phyloP scores from a whole-genome alignment of 2,329 filamentous ascomycete species.

The Mariannaea elegans region DNA sequence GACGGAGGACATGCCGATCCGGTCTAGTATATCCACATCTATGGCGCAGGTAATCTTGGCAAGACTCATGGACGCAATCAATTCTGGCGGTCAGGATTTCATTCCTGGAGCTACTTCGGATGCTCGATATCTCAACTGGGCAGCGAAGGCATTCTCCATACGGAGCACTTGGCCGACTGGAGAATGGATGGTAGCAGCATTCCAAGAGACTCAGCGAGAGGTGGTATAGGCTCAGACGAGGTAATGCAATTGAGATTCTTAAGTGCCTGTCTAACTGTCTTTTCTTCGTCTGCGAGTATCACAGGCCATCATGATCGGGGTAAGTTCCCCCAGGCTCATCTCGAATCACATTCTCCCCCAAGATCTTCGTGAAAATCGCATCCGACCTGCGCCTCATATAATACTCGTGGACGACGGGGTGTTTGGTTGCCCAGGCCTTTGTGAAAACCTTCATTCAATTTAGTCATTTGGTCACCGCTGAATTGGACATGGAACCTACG shows the following conservation, averaged over 20 bases:
- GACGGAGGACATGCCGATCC: background rate
- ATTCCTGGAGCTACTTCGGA: constrained; percentile 8
- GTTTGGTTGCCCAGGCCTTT: constrained; percentile 18
- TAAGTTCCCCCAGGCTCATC: constrained; percentile 22
- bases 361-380: constrained; percentile 18
- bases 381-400: constrained; percentile 20
- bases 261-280: too few species aligned
- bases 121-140: constrained; percentile 15
- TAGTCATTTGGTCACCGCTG: background rate
- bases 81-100: constrained; percentile 5
- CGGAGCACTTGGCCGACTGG: constrained; percentile 18
- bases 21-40: constrained; percentile 5
- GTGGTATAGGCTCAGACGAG: background rate
- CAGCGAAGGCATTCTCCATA: constrained; percentile 13
- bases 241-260: too few species aligned
- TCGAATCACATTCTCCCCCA: constrained; percentile 20
- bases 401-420: constrained; percentile 20
- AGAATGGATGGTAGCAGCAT: constrained; percentile 22
- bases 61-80: constrained; percentile 18
- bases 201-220: constrained; percentile 20
- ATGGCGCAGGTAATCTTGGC: constrained; percentile 10
- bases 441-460: constrained; percentile 15
- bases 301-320: constrained; percentile 19
- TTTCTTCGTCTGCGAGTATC: too few species aligned
- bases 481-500: background rate